A percentile compares a stretch with the other conserved stretches of the same genome.
phyloP scores from a whole-genome alignment of 495 filamentous ascomycete genomes.

The Xylaria acuta region DNA sequence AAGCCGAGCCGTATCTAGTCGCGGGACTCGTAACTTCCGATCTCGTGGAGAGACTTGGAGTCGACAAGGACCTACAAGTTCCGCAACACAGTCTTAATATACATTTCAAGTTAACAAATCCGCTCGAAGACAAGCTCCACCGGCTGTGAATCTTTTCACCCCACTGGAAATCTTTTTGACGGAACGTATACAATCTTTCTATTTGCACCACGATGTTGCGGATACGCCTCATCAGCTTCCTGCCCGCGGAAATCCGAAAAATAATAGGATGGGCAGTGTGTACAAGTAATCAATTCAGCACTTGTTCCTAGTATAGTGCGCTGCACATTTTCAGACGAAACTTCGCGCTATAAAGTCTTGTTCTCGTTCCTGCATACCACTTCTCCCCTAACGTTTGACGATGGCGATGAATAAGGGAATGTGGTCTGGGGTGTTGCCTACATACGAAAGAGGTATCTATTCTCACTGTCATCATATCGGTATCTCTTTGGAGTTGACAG shows the following conservation, averaged over 20 bases:
- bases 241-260: constrained; percentile 20
- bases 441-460: constrained; percentile 11
- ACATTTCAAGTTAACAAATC: constrained; percentile 8
- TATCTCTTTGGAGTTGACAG: constrained; percentile 17
- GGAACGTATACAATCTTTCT: constrained; percentile 2
- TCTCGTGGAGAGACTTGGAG: constrained; percentile 34
- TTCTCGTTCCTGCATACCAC: constrained; percentile 15
- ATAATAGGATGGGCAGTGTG: constrained; percentile 25
- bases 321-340: constrained; percentile 13
- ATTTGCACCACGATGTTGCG: background rate
- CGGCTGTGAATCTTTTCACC: background rate
- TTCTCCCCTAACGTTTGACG: constrained; percentile 10
- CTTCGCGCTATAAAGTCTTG: constrained; percentile 6
- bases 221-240: constrained; percentile 8
- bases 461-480: constrained; percentile 10
- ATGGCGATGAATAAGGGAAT: constrained; percentile 21
- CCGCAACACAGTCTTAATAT: constrained; percentile 33
- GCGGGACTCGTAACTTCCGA: constrained; percentile 35
- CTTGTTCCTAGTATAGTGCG: constrained; percentile 26
- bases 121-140: background rate
- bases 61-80: constrained; percentile 27
- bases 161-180: background rate
- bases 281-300: constrained; percentile 25
- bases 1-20: constrained; percentile 32
- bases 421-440: constrained; percentile 8